These are phyloP conservation scores for Helenozyma rhizophorensis DNA, from an alignment of 805 yeast genomes.

Conservation along the genomic window DNA sequence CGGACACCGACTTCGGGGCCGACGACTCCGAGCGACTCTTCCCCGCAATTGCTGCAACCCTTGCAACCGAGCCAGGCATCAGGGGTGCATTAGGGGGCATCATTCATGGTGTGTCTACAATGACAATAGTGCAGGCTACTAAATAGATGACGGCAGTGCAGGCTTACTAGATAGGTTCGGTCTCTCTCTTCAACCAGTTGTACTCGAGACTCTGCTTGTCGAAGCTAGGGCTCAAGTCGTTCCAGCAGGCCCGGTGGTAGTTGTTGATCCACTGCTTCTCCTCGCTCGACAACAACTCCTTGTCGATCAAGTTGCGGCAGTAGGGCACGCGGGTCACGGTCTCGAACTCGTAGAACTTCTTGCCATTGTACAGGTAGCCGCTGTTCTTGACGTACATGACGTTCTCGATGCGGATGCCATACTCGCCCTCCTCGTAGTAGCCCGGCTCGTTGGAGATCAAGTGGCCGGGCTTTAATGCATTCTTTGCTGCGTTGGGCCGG, in stretches of 20 bases:
- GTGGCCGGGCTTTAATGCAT: conserved; percentile 48
- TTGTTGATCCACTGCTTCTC: conserved; percentile 68
- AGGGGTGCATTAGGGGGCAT: too few species aligned
- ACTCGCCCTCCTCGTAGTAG: conserved; percentile 53
- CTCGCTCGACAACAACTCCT: conserved; percentile 45
- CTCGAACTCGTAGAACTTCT: conserved; percentile 64
- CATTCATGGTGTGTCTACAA: too few species aligned
- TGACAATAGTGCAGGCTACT: too few species aligned
- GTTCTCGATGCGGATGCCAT: conserved; percentile 53
- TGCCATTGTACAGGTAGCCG: conserved; percentile 46
- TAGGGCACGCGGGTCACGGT: conserved; percentile 85
- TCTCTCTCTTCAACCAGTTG: conserved; percentile 50
- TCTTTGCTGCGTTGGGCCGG: conserved; percentile 44
- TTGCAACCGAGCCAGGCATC: too few species aligned
- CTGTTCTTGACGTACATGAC: conserved; percentile 45
- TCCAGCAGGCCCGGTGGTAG: conserved; percentile 59
- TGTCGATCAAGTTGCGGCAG: conserved; percentile 71
- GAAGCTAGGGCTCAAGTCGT: conserved; percentile 39
- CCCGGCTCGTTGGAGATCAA: conserved; percentile 62
- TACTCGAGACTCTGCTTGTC: conserved; percentile 34
- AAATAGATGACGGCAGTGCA: neutral
- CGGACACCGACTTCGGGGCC: conserved; percentile 6
- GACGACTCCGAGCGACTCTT: too few species aligned
- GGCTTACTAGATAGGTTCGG: conserved; percentile 19
- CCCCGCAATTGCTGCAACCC: too few species aligned